phyloP scores from a whole-genome alignment of 805 yeast genomes.

The Candida multigemmis region DNA sequence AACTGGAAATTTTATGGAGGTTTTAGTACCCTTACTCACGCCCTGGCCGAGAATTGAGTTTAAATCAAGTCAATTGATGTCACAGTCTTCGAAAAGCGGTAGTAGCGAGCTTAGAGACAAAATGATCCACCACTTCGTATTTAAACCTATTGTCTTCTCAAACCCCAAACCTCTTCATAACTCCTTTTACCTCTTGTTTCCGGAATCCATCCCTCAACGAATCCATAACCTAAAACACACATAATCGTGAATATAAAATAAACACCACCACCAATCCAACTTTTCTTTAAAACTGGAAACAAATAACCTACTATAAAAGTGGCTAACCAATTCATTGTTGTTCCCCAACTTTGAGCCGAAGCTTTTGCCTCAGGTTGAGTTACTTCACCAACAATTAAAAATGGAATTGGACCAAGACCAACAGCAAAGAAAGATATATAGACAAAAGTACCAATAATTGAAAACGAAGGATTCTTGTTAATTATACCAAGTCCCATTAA shows the following conservation, averaged over 20 bases:
- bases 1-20: too few species aligned
- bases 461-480: conserved; percentile 31
- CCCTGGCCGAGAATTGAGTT: too few species aligned
- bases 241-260: conserved; percentile 62
- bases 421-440: conserved; percentile 83
- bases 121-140: too few species aligned
- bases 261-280: conserved; percentile 64
- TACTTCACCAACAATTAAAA: conserved; percentile 80
- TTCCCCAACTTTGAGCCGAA: conserved; percentile 88
- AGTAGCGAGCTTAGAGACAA: too few species aligned
- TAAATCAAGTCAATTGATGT: too few species aligned
- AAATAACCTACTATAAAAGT: conserved; percentile 73
- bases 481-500: conserved; percentile 62
- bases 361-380: conserved; percentile 74
- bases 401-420: conserved; percentile 95
- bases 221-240: conserved; percentile 41
- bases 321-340: conserved; percentile 84
- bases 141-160: too few species aligned
- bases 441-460: conserved; percentile 56
- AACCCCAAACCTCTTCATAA: conserved; percentile 61
- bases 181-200: conserved; percentile 64
- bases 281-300: conserved; percentile 64
- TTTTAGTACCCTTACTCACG: too few species aligned
- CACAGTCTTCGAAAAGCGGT: too few species aligned
- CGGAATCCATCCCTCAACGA: conserved; percentile 46